Base-by-base conservation (phyloP, 2,329 filamentous ascomycete genomes). In the Arthrinium phaeospermum region DNA sequence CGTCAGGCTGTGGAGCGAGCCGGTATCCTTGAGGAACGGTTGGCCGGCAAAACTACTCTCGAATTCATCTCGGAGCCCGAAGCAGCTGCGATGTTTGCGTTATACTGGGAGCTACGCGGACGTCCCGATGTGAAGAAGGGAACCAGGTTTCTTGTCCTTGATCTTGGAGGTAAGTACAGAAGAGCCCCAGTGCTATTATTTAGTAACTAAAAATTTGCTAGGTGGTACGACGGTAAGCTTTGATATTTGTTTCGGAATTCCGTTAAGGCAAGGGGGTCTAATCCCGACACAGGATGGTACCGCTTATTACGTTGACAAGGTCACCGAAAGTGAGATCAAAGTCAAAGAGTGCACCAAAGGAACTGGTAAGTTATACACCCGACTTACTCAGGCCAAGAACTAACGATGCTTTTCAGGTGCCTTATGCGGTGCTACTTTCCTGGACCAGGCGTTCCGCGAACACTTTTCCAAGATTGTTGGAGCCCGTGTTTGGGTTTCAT, bases 41-140 rank as follows among this genome's bases (percentile, higher is more conserved):
- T 30, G 27, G 2, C 27, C 4, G 27, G 27, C 4, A 4, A 2
- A 30, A 30, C 27, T 4, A 30, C 2, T 2, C 10, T 24, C 10
- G 0, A 13, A 7, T 57, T 24, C 24, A 10, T 86, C 0, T 80
- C 82, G 0, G 86, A 87, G 72, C 85, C 85, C 0, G 85, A 87
- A 72, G 85, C 85, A 0, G 85, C 85, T 0, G 84, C 84, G 0
- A 51, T 87, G 0, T 81, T 83, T 0, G 81, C 81, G 0, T 73
- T 86, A 0, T 73, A 46, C 37, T 45, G 76, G 0, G 80, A 82
- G 1, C 70, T 82, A 0, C 73, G 75, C 0, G 74, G 76, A 5
- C 73, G 77, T 0, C 75, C 74, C 0, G 75, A 75, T 0, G 74
- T 81, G 0, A 70, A 78, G 53, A 77, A 51, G 0, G 75, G 72